phyloP scores from a whole-genome alignment of 345 rosid species.

The Euclidium syriacum region DNA sequence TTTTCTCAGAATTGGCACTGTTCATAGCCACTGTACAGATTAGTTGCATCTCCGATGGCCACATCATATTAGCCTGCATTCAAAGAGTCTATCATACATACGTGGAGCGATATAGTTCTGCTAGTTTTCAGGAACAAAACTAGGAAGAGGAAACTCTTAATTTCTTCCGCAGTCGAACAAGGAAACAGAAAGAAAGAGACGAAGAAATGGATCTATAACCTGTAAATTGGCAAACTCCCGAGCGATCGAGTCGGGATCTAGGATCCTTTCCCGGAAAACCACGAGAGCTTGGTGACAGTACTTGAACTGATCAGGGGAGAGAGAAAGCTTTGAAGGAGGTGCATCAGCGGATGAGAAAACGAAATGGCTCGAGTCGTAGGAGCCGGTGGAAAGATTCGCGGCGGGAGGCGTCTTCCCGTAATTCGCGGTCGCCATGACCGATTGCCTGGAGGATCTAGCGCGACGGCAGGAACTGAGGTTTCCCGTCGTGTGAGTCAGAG shows the following conservation, averaged over 20 bases:
- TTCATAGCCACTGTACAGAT: conserved; percentile 55
- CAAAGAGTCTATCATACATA: neutral
- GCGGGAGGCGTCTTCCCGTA: conserved; percentile 16
- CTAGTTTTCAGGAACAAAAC: no score
- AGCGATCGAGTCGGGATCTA: conserved; percentile 34
- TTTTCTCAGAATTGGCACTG: conserved; percentile 54
- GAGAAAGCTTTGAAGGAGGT: conserved; percentile 50
- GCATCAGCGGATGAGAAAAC: conserved; percentile 47
- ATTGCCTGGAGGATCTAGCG: conserved; percentile 35
- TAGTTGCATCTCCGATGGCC: conserved; percentile 42
- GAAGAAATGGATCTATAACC: conserved; percentile 32
- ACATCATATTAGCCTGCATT: conserved; percentile 47
- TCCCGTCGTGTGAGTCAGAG: conserved; percentile 46
- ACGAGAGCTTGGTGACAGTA: conserved; percentile 62
- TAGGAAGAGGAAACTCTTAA: neutral
- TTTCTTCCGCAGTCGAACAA: neutral
- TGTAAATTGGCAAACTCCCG: conserved; percentile 62
- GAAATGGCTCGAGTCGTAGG: conserved; percentile 10
- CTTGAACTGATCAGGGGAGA: conserved; percentile 52
- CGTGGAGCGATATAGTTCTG: no score
- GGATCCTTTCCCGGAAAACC: conserved; percentile 41
- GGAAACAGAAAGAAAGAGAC: neutral
- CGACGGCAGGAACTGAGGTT: conserved; percentile 46
- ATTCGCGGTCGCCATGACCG: conserved; percentile 49
- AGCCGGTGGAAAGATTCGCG: neutral